phyloP scores from a whole-genome alignment of 2,329 filamentous ascomycete species.

The Aureobasidium sp. region DNA sequence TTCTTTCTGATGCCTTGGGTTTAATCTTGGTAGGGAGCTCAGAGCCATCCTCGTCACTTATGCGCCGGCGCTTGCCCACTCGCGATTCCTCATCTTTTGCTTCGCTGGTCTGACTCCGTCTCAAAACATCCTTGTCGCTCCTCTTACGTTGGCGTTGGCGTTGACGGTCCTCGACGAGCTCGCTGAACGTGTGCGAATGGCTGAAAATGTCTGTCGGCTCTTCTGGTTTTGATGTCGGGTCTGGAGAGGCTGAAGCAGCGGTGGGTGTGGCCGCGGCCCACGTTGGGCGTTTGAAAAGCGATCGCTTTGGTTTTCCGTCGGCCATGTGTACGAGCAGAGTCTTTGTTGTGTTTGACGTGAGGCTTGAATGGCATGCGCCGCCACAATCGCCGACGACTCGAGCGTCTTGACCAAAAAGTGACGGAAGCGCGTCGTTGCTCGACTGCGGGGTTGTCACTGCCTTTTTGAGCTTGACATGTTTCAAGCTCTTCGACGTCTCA shows the following conservation, averaged over 20 bases:
- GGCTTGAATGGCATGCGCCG: neutral
- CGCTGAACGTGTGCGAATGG: slow-evolving; percentile 30
- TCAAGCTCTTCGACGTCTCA: neutral
- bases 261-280: slow-evolving; percentile 1
- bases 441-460: neutral
- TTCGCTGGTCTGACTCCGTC: neutral
- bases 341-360: neutral
- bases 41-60: slow-evolving; percentile 14
- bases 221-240: slow-evolving; percentile 12
- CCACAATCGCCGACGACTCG: neutral
- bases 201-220: slow-evolving; percentile 32
- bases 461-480: neutral
- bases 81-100: neutral
- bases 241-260: neutral
- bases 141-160: slow-evolving; percentile 22
- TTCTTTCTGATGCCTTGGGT: slow-evolving; percentile 10
- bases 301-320: slow-evolving; percentile 9
- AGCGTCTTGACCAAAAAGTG: neutral
- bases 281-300: slow-evolving; percentile 13
- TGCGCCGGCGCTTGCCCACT: slow-evolving; percentile 21
- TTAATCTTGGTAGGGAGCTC: slow-evolving; percentile 10
- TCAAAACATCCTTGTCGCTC: slow-evolving; percentile 16
- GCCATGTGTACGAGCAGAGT: neutral
- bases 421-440: neutral
- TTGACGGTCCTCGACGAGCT: slow-evolving; percentile 31